Percentiles rank a stretch among this genome's conserved stretches.
phyloP scores from a whole-genome alignment of 2,329 filamentous ascomycete genomes.

The Paraphoma chrysanthemicola region DNA sequence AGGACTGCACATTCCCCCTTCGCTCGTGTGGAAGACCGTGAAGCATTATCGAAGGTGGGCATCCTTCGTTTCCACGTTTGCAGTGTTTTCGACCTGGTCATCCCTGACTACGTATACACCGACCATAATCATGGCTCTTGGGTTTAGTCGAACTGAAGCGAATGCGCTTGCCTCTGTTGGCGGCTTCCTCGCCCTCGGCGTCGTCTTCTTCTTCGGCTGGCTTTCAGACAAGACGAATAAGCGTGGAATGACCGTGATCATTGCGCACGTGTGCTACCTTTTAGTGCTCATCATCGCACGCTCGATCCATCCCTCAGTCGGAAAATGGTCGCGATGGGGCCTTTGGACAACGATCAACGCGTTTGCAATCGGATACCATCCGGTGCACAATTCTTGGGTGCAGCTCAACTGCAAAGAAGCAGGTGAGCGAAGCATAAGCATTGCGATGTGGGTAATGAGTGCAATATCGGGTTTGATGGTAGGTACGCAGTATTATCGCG shows the following conservation, averaged over 20 bases:
- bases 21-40: conserved; percentile 54
- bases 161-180: conserved; percentile 56
- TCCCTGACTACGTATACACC: conserved; percentile 61
- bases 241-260: conserved; percentile 54
- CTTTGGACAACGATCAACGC: conserved; percentile 61
- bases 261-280: conserved; percentile 56
- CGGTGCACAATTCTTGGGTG: conserved; percentile 61
- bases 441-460: conserved; percentile 62
- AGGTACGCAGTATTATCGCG: conserved; percentile 59
- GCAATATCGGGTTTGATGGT: conserved; percentile 60
- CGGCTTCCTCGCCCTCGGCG: conserved; percentile 53
- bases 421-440: conserved; percentile 57
- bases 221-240: conserved; percentile 56
- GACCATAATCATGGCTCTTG: conserved; percentile 51
- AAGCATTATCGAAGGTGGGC: conserved; percentile 56
- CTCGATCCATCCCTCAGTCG: conserved; percentile 52
- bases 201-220: conserved; percentile 59
- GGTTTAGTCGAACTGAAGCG: conserved; percentile 55
- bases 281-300: conserved; percentile 52
- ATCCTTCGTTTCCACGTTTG: conserved; percentile 56
- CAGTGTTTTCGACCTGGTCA: conserved; percentile 61
- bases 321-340: conserved; percentile 58
- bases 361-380: conserved; percentile 62
- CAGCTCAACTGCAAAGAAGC: conserved; percentile 59
- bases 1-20: conserved; percentile 47